Evolutionary conservation across 805 yeast species (phyloP), one percentile per base, ranked within the genome.

Genomic region (Ogataea glucozyma): DNA sequence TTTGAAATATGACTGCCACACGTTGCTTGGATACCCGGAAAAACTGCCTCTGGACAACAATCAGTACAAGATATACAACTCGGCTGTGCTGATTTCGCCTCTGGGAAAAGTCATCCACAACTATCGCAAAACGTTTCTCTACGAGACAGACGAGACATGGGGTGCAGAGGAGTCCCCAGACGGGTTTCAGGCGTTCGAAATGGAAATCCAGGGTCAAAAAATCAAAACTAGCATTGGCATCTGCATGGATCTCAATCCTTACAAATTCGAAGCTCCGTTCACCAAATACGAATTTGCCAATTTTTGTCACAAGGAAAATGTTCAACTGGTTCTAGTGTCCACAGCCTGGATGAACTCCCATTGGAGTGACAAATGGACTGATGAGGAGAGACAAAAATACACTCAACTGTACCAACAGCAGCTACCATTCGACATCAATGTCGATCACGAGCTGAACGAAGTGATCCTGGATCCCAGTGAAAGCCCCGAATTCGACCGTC

Each of bases 231-330:
- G 81, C 24, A 70, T 90, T 41, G 98, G 97, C 0, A 88, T 90
- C 5, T 90, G 98, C 60, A 90, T 90, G 97, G 98, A 90, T 65
- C 62, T 90, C 48, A 89, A 87, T 60, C 96, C 97, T 0, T 85
- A 86, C 61, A 73, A 85, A 58, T 90, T 90, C 61, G 70, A 76
- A 49, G 88, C 96, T 1, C 89, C 95, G 1, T 89, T 88, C 64
- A 69, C 73, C 26, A 72, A 69, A 19, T 88, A 76, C 58, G 97
- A 90, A 61, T 87, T 85, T 62, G 73, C 90, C 0, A 60, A 64
- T 21, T 70, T 71, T 40, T 79, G 85, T 45, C 57, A 67, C 16
- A 53, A 62, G 0, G 71, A 79, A 32, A 55, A 68, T 9, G 76
- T 78, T 0, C 71, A 76, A 24, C 63, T 90, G 43, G 70, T 87